phyloP scores from a whole-genome alignment of 2,329 filamentous ascomycete species.

The Alternaria burnsii region DNA sequence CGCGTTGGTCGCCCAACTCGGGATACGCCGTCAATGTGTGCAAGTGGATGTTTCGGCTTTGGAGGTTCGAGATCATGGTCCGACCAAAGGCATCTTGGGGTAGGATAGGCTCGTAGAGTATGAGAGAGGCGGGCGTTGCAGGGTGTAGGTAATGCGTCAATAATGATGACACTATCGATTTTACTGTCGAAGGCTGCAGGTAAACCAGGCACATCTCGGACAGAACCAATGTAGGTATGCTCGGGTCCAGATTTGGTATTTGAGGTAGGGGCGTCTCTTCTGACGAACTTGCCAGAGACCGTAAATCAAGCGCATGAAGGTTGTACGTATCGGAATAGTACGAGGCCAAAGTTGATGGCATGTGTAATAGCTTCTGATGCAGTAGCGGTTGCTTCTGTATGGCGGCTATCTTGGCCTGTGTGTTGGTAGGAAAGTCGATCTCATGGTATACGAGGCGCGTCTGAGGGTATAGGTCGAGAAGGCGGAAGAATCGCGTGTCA shows the following conservation, averaged over 20 bases:
- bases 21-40: slow-evolving; percentile 81
- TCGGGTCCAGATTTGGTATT: slow-evolving; percentile 59
- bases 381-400: slow-evolving; percentile 48
- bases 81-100: slow-evolving; percentile 86
- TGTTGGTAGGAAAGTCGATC: slow-evolving; percentile 83
- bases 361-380: slow-evolving; percentile 35
- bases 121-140: slow-evolving; percentile 64
- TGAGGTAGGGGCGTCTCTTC: slow-evolving; percentile 29
- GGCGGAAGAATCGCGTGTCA: slow-evolving; percentile 85
- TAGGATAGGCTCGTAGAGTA: slow-evolving; percentile 89
- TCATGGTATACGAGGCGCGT: slow-evolving; percentile 80
- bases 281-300: slow-evolving; percentile 59
- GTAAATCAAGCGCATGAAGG: slow-evolving; percentile 71
- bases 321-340: slow-evolving; percentile 62
- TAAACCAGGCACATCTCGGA: slow-evolving; percentile 98
- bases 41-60: slow-evolving; percentile 80
- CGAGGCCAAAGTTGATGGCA: slow-evolving; percentile 42
- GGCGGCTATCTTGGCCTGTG: slow-evolving; percentile 67
- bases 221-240: slow-evolving; percentile 80
- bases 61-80: slow-evolving; percentile 92
- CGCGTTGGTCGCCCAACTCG: slow-evolving; percentile 71
- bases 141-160: slow-evolving; percentile 49
- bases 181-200: slow-evolving; percentile 71
- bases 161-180: slow-evolving; percentile 64
- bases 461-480: slow-evolving; percentile 63